Evolutionary conservation across 2,329 filamentous ascomycete species (phyloP).

Genomic region (Thyridium curvatum): DNA sequence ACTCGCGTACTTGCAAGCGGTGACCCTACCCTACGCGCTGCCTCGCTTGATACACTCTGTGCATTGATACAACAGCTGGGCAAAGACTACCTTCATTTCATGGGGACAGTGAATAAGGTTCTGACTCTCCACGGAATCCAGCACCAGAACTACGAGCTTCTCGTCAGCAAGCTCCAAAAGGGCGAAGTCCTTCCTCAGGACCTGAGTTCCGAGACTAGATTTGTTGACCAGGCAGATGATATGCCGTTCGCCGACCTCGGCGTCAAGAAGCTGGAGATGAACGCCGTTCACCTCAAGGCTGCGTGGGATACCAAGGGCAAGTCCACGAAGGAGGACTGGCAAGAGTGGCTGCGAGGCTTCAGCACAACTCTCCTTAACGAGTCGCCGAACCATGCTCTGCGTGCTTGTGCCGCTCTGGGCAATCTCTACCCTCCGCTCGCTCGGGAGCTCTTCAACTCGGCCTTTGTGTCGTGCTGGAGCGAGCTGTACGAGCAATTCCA

Average conservation of each 20-base stretch:
- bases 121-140: conserved; percentile 74
- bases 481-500: conserved; percentile 96
- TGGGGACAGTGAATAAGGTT: conserved; percentile 86
- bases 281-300: conserved; percentile 92
- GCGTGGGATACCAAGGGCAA: conserved; percentile 97
- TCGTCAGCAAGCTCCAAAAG: conserved; percentile 89
- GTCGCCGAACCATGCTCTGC: conserved; percentile 89
- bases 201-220: conserved; percentile 78
- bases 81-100: conserved; percentile 91
- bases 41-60: conserved; percentile 89
- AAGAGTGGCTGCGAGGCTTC: conserved; percentile 96
- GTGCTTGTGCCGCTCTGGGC: conserved; percentile 86
- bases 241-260: conserved; percentile 75
- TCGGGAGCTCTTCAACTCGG: conserved; percentile 93
- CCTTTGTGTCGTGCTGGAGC: conserved; percentile 98
- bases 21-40: conserved; percentile 68
- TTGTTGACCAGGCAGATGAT: conserved; percentile 73
- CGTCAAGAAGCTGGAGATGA: conserved; percentile 93
- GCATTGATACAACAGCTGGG: conserved; percentile 94
- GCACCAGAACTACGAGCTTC: conserved; percentile 85
- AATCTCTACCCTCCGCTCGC: conserved; percentile 89
- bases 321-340: conserved; percentile 97
- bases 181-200: conserved; percentile 94
- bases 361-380: conserved; percentile 93
- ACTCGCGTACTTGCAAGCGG: conserved; percentile 70